Percentiles rank a stretch among this genome's conserved stretches.
phyloP scores from a whole-genome alignment of 805 yeast genomes.

The Yarrowia yakushimensis region DNA sequence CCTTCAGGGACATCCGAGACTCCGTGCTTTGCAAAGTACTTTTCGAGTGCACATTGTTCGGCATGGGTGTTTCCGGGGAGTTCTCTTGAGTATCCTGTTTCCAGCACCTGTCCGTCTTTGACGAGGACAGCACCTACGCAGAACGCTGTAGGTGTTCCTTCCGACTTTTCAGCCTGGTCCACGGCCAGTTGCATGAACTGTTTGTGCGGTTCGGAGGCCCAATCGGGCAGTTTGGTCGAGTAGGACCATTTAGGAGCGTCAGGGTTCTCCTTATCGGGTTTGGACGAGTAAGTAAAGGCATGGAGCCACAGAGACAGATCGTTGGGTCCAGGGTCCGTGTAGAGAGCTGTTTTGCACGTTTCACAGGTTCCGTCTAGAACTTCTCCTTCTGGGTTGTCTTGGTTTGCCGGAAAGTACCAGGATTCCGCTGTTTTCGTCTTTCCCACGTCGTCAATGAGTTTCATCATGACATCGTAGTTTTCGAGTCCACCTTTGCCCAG shows the following conservation, averaged over 20 bases:
- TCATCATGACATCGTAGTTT: constrained; percentile 32
- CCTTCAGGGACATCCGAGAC: constrained; percentile 57
- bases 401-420: constrained; percentile 49
- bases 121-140: constrained; percentile 91
- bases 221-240: constrained; percentile 70
- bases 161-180: constrained; percentile 74
- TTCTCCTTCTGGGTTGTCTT: constrained; percentile 53
- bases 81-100: constrained; percentile 87
- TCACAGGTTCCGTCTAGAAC: constrained; percentile 57
- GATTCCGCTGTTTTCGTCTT: constrained; percentile 63
- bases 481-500: constrained; percentile 50
- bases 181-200: constrained; percentile 73
- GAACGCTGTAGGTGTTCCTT: constrained; percentile 78
- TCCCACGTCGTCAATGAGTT: constrained; percentile 59
- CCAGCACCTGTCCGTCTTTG: constrained; percentile 56
- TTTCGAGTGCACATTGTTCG: constrained; percentile 88
- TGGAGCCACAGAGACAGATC: constrained; percentile 89
- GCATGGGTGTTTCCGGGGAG: constrained; percentile 95
- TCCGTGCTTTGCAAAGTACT: constrained; percentile 49
- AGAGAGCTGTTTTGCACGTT: constrained; percentile 65
- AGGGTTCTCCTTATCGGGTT: constrained; percentile 26
- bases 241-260: constrained; percentile 56
- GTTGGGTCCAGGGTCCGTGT: constrained; percentile 83
- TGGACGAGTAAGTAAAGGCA: constrained; percentile 64
- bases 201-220: constrained; percentile 66